A percentile compares a stretch with the other conserved stretches of the same genome.
Evolutionary conservation across 1,139 yeast genomes (phyloP).

Genomic region (Kluyveromyces sp.): DNA sequence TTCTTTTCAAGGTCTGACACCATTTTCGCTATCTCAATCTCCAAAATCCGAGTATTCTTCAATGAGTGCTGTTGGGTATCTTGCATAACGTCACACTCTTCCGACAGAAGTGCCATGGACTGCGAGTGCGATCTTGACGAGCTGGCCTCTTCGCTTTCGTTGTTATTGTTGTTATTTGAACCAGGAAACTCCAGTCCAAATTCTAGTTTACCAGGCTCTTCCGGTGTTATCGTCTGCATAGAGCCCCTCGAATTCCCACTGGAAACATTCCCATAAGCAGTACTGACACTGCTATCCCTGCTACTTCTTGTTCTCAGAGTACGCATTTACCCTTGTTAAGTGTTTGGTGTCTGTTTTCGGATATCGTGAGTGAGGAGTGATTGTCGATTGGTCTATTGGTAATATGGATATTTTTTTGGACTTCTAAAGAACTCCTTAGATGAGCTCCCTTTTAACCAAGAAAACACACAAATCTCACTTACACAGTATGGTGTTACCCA

Average conservation of each 20-base stretch:
- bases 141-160: background rate
- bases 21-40: slow-evolving; percentile 14
- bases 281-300: background rate
- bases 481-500: too few relatives aligned
- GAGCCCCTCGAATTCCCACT: background rate
- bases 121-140: background rate
- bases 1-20: slow-evolving; percentile 14
- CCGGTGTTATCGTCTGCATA: slow-evolving; percentile 4
- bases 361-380: too few relatives aligned
- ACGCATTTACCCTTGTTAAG: background rate
- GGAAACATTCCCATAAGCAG: background rate
- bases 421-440: too few relatives aligned
- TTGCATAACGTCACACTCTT: background rate
- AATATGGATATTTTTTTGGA: too few relatives aligned
- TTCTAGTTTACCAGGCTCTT: slow-evolving; percentile 3
- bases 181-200: background rate
- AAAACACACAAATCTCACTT: too few relatives aligned
- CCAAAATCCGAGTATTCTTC: slow-evolving; percentile 19
- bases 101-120: background rate
- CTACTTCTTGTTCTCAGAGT: background rate
- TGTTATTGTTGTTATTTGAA: background rate
- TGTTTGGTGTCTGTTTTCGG: too few relatives aligned
- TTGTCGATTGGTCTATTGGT: too few relatives aligned
- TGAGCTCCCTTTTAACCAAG: too few relatives aligned
- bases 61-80: slow-evolving; percentile 14